Conservation (phyloP, 176 grass and related monocot species). For the Thalia dealbata region DNA sequence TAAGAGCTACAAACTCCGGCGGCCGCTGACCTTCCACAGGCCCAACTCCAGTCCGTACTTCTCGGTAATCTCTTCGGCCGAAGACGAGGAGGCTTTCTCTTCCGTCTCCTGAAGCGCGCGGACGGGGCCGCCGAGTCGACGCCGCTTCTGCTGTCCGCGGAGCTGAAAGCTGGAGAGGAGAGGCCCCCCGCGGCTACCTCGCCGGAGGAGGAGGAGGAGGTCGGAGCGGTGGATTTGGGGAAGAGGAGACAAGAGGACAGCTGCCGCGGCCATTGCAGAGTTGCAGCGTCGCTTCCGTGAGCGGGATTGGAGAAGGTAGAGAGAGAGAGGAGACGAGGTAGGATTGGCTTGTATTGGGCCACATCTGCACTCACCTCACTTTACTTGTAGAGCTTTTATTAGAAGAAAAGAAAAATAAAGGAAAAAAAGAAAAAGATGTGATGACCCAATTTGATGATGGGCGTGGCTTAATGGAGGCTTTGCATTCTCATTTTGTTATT, state of each 20-base stretch:
- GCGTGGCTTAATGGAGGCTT: background rate
- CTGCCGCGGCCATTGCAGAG: conserved; percentile 41
- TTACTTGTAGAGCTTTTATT: no score
- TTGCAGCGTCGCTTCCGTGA: background rate
- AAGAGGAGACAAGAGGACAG: conserved; percentile 35
- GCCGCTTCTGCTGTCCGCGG: background rate
- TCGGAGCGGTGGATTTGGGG: conserved; percentile 7
- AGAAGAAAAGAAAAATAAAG: no score
- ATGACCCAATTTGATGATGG: no score
- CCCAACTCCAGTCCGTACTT: conserved; percentile 90
- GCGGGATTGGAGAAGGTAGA: background rate
- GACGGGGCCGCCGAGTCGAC: conserved; percentile 19
- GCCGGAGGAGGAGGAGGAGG: background rate
- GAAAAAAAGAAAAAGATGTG: no score
- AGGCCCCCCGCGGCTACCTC: background rate
- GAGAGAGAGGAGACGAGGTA: background rate
- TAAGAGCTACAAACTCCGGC: no score
- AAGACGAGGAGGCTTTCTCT: conserved; percentile 29
- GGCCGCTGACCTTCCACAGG: conserved; percentile 61
- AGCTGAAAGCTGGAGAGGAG: conserved; percentile 10
- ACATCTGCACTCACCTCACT: background rate
- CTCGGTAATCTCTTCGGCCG: conserved; percentile 71
- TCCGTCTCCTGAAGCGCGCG: conserved; percentile 47
- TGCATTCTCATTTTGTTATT: no score
- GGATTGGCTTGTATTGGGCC: background rate